Conservation (phyloP, 768 basidiomycete species). For the Butyriboletus loyo region DNA sequence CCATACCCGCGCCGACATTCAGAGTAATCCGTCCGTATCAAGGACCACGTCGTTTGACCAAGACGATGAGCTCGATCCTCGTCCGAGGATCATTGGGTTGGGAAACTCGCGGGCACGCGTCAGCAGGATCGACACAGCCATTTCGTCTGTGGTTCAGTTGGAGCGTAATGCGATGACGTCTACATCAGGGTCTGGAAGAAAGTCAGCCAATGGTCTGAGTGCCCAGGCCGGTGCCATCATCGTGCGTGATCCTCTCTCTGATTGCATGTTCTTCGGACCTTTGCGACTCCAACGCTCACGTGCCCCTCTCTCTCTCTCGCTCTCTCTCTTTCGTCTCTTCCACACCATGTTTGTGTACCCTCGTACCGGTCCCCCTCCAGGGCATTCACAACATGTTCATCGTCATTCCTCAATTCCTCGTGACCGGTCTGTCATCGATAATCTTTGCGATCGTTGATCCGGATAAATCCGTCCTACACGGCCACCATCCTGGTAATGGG, state of each 20-base stretch:
- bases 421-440: conserved; percentile 80
- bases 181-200: conserved; percentile 9
- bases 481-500: conserved; percentile 24
- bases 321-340: not conserved
- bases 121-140: conserved; percentile 44
- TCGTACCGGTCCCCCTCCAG: conserved; percentile 35
- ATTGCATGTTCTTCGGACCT: not conserved
- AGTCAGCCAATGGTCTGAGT: conserved; percentile 44
- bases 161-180: conserved; percentile 20
- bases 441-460: conserved; percentile 87
- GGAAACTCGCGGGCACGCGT: conserved; percentile 46
- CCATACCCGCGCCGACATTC: not conserved
- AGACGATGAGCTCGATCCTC: conserved; percentile 12
- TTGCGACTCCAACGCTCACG: too few species aligned
- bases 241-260: conserved; percentile 41
- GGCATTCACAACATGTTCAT: conserved; percentile 96
- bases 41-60: conserved; percentile 1
- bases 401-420: conserved; percentile 91
- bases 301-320: too few species aligned
- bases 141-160: conserved; percentile 11
- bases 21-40: not conserved
- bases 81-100: conserved; percentile 29
- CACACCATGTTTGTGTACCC: not conserved
- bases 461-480: conserved; percentile 41
- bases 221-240: conserved; percentile 87